Evolutionary conservation across 2,329 filamentous ascomycete genomes (phyloP), one percentile per base, ranked within the genome.

Genomic region (Fusarium chlamydosporum): DNA sequence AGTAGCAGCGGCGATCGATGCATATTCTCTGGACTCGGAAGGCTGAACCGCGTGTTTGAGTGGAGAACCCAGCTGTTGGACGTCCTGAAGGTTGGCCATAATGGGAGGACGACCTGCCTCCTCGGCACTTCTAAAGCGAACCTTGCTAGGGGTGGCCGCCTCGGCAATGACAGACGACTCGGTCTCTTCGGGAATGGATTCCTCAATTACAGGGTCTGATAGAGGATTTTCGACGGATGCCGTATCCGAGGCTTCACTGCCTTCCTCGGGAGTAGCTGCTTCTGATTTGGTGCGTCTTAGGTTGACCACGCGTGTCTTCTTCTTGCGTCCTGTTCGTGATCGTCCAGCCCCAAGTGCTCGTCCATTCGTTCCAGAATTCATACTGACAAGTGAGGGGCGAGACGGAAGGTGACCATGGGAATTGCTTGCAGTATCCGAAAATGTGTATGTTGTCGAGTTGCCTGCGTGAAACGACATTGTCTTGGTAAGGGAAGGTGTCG

Each of bases 261-360:
- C 80, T 26, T 84, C 85, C 23, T 83, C 82, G 12, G 82, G 82
- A 13, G 87, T 86, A 37, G 84, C 87, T 29, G 82, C 78, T 61
- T 85, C 84, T 6, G 83, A 81, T 72, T 86, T 87, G 65, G 86
- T 83, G 65, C 86, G 88, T n/a, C 93, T 86, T 15, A 96, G 83
- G 74, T 96, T 93, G 63, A 96, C 92, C 15, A 96, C 90, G 20
- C 93, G 86, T 61, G 88, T 93, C 86, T 95, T 96, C 83, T 92
- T 92, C 81, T 92, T 95, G 55, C 92, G 88, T 34, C 88, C 85
- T 23, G 85, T 84, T 65, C 88, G 86, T 5, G 89, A 82, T 68
- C 91, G 87, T 54, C 85, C 85, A 5, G 87, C 83, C 20, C 89
- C 89, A 10, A 93, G 82, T 15, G 86, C 86, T n/a, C 92, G 79